Base-by-base conservation (phyloP, 2,329 filamentous ascomycete genomes). In the Atkinsonella texensis region DNA sequence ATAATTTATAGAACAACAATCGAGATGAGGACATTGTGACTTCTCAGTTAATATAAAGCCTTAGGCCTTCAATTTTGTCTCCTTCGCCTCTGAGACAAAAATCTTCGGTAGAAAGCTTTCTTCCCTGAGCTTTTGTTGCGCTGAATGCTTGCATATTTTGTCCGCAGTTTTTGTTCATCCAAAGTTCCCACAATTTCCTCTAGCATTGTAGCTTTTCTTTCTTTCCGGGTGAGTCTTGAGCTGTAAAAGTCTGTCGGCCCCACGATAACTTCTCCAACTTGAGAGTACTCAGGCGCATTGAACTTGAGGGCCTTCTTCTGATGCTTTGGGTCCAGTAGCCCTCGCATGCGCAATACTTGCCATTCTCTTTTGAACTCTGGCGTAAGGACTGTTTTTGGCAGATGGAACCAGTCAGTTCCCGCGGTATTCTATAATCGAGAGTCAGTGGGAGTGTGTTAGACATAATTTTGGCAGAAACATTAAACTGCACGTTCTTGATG, bases 211-310 rank as follows among this genome's bases (percentile, higher is more conserved):
- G 79, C 79, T 72, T 94, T 94, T 58, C 88, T 80, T 59, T 97
- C 87, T 69, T 88, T 94, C 67, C 89, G 91, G 52, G 84, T 82
- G 55, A 97, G 75, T 52, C 91, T 81, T 18, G 81, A 79, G 62
- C 79, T 90, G 72, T 84, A 89, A 70, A 84, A 95, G 63, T 97
- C 91, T 1, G 89, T 90, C 1, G 89, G 84, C 1, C 90, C 90
- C 62, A 94, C 85, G 52, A 96, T 79, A 54, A 98, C 81, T 6
- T 87, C 91, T 52, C 91, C 93, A 31, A 95, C 81, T 61, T 95
- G 88, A 18, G 87, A 94, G 64, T 86, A 97, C 55, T 89, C 82
- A 1, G 93, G 93, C 10, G 63, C 59, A 40, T 55, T 62, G 53
- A 79, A 75, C 63, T 85, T 89, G 51, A 81, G 77, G 49, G 91